Conservation (phyloP, 78 protist genomes). For the Tieghemostelium lacteum region DNA sequence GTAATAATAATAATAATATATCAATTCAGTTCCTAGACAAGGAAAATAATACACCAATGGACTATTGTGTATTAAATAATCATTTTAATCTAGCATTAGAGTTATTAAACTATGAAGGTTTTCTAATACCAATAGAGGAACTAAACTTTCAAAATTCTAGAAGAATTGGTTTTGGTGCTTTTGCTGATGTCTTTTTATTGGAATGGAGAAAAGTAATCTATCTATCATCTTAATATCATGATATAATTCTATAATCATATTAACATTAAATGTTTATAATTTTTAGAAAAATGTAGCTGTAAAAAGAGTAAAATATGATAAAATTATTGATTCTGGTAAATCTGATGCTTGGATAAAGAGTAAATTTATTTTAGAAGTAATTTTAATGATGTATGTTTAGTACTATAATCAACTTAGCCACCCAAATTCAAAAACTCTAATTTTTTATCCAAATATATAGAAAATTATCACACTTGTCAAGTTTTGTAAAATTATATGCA, state of each 20-base stretch:
- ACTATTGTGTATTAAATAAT: constrained; percentile 36
- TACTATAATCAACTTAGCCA: background rate
- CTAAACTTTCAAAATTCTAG: constrained; percentile 36
- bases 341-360: constrained; percentile 47
- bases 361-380: constrained; percentile 70
- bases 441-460: background rate
- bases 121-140: constrained; percentile 14
- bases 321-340: constrained; percentile 77
- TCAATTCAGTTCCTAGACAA: constrained; percentile 48
- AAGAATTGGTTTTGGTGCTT: constrained; percentile 75
- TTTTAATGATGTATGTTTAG: constrained; percentile 62
- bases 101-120: constrained; percentile 65
- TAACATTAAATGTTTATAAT: background rate
- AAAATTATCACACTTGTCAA: constrained; percentile 60
- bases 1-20: too few relatives aligned
- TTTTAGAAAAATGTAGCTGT: constrained; percentile 47
- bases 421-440: background rate
- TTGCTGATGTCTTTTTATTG: constrained; percentile 68
- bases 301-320: constrained; percentile 65
- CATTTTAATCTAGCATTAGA: constrained; percentile 49
- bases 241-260: background rate
- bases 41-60: constrained; percentile 74
- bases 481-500: constrained; percentile 75
- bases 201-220: constrained; percentile 38
- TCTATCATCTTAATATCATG: too few relatives aligned